Evolutionary conservation across 2,329 filamentous ascomycete genomes (phyloP), one percentile per base, ranked within the genome.

Genomic region (Fusarium hostae): DNA sequence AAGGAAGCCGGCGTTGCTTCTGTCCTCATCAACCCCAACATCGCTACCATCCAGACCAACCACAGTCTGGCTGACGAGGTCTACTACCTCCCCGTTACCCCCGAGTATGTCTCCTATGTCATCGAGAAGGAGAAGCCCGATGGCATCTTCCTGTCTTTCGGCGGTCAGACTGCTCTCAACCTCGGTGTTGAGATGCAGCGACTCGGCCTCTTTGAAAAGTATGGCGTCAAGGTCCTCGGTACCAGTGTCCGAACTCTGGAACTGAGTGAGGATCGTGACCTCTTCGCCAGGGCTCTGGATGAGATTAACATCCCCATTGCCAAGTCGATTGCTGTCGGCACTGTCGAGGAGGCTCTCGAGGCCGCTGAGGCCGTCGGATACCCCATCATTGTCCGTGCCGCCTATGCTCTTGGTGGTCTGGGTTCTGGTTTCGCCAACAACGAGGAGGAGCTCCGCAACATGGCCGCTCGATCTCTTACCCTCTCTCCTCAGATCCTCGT

Each of bases 261-360:
- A 87, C 93, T 95, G 60, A 95, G 92, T 78, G 95, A 98, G 84
- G 96, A 99, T 82, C 91, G 96, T 85, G 96, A 98, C 80, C 88
- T 98, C 72, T 99, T 99, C 81, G 91, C 95, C 68, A 95, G 97
- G 85, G 96, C 96, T 54, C 88, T 99, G 68, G 95, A 97, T 77
- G 95, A 98, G 86, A 99, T 99, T 80, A 88, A 98, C 79, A 98
- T 98, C 76, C 96, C 96, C 66, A 98, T 98, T 78, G 96, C 96
- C 61, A 93, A 98, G 84, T 98, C 95, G 11, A 94, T 97, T 77
- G 96, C 96, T 70, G 95, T 98, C 66, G 88, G 90, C 76, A 97
- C 94, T 40, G 88, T 98, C 67, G 96, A 98, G 62, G 95, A 98
- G 81, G 96, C 96, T 68, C 87, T 99, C 56, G 90, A 93, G 40